These are phyloP conservation scores for Dillenia turbinata DNA, from an alignment of 164 flowering plant genomes.

Conservation along the genomic window DNA sequence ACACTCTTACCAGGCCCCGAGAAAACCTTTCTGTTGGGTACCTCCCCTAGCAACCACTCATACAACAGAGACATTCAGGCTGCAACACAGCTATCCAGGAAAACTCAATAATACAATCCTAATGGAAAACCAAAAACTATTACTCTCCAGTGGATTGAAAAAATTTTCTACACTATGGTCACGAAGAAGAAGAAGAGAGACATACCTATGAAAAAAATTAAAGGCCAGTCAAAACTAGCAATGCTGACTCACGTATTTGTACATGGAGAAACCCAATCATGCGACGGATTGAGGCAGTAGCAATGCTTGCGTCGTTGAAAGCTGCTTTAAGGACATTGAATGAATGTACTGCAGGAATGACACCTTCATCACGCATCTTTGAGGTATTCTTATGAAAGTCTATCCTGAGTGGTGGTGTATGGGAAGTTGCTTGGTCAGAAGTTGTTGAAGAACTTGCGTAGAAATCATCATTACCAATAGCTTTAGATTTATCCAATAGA, in stretches of 20 bases:
- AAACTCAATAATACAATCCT: neutral
- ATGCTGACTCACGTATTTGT: conserved; percentile 85
- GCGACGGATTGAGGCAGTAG: conserved; percentile 88
- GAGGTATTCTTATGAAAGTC: conserved; percentile 31
- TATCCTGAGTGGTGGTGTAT: conserved; percentile 11
- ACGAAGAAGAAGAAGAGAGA: neutral
- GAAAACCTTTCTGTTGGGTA: neutral
- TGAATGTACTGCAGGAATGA: conserved; percentile 94
- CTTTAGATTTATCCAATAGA: conserved; percentile 27
- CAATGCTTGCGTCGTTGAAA: conserved; percentile 89
- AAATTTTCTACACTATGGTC: no score
- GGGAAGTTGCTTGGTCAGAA: conserved; percentile 11
- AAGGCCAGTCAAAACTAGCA: conserved; percentile 84
- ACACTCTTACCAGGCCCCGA: neutral
- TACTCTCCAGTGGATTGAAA: no score
- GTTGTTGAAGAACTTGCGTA: conserved; percentile 10
- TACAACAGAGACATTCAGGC: neutral
- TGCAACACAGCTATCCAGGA: neutral
- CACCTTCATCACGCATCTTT: conserved; percentile 89
- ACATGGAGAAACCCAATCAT: conserved; percentile 96
- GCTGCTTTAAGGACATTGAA: conserved; percentile 91
- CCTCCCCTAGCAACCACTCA: no score
- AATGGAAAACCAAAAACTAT: neutral
- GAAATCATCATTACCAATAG: conserved; percentile 7
- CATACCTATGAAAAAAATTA: conserved; percentile 96